Conservation (phyloP, 1,284 basidiomycete species). For the Rhodotorula sp. region DNA sequence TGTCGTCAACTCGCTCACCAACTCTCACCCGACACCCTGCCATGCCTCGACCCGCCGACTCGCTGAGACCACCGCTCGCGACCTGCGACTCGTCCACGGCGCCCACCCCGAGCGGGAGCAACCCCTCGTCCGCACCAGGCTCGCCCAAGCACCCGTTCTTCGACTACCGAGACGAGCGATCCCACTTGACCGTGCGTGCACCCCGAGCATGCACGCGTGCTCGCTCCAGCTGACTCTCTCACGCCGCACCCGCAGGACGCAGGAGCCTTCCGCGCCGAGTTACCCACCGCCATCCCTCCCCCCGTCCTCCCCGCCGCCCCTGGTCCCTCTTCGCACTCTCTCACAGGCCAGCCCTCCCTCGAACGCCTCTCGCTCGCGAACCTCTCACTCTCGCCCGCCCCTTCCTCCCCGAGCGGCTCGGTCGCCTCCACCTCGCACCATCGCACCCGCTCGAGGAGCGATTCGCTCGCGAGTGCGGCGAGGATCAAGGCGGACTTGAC, state of each 20-base stretch:
- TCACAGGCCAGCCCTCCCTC: slow-evolving; percentile 17
- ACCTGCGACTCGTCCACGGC: neutral
- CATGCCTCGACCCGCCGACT: neutral
- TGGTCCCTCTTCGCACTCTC: neutral
- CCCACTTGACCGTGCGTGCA: slow-evolving; percentile 23
- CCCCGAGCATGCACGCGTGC: too few species aligned
- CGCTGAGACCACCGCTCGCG: neutral
- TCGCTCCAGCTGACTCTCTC: neutral
- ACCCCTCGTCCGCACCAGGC: neutral
- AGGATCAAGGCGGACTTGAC: slow-evolving; percentile 26
- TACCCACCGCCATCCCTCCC: slow-evolving; percentile 22
- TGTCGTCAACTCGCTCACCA: neutral
- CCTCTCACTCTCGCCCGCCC: neutral
- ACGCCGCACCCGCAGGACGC: slow-evolving; percentile 23
- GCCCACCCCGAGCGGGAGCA: neutral
- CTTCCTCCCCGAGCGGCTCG: neutral
- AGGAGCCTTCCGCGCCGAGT: slow-evolving; percentile 31
- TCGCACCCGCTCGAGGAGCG: slow-evolving; percentile 10
- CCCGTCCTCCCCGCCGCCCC: neutral
- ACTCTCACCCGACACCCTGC: neutral
- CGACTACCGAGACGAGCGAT: slow-evolving; percentile 32
- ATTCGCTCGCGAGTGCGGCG: slow-evolving; percentile 5
- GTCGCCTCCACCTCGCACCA: neutral
- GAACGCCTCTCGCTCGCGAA: slow-evolving; percentile 21
- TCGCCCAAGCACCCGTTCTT: slow-evolving; percentile 17